These are phyloP conservation scores for Takashimella tepidaria DNA, from an alignment of 1,284 basidiomycete genomes.

Conservation along the genomic window DNA sequence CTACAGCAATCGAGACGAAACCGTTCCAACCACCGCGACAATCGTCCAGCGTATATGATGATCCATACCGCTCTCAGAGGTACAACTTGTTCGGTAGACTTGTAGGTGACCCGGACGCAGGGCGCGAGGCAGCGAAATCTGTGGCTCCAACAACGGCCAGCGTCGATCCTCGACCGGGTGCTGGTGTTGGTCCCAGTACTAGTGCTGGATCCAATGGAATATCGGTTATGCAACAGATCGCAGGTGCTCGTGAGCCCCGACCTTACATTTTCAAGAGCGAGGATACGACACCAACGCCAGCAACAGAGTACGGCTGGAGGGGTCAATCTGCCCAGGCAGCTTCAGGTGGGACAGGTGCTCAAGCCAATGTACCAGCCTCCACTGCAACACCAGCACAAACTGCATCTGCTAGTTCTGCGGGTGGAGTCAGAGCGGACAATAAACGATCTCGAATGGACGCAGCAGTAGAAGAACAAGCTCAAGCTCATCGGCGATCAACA, in stretches of 20 bases:
- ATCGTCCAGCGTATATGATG: slow-evolving; percentile 12
- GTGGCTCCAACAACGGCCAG: no score
- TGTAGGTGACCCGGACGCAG: background rate
- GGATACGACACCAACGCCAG: no score
- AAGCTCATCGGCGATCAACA: slow-evolving; percentile 13
- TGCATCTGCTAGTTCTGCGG: no score
- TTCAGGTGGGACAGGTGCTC: background rate
- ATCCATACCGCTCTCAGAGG: slow-evolving; percentile 12
- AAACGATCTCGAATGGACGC: slow-evolving; percentile 42
- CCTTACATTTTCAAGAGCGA: background rate
- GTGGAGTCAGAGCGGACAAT: no score
- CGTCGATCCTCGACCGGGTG: no score
- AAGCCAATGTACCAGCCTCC: background rate
- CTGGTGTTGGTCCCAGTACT: background rate
- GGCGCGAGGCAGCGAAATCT: no score
- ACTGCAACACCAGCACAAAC: background rate
- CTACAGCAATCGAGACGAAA: slow-evolving; percentile 17
- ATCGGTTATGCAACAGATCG: background rate
- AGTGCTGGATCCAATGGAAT: background rate
- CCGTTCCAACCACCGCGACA: slow-evolving; percentile 20
- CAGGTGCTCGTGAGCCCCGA: background rate
- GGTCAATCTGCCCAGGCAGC: slow-evolving; percentile 9
- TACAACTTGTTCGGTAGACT: background rate
- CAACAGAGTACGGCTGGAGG: background rate
- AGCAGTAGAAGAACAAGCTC: slow-evolving; percentile 36